Conservation (phyloP, 345 rosid species). For the Bretschneidera sinensis region DNA sequence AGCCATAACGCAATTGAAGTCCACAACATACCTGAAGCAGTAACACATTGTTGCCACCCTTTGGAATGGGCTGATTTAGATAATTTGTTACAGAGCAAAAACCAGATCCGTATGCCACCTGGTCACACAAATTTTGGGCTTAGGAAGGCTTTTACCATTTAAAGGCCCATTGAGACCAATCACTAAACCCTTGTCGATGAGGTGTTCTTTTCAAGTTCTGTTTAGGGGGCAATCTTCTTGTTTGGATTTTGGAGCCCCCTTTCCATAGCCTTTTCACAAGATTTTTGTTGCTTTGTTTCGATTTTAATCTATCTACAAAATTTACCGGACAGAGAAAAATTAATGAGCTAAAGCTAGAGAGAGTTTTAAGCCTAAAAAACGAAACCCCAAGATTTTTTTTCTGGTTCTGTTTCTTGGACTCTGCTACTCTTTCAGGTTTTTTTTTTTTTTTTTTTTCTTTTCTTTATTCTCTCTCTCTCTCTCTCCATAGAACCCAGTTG, state of each 20-base stretch:
- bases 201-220: not conserved
- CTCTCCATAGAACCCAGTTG: not conserved
- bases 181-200: not conserved
- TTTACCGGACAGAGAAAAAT: not conserved
- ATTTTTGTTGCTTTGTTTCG: not conserved
- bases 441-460: constrained; percentile 1
- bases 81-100: too few relatives aligned
- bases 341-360: not conserved
- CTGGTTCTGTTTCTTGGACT: constrained; percentile 12
- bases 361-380: not conserved
- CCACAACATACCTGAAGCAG: too few relatives aligned
- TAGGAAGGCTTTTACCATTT: not conserved
- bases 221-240: not conserved
- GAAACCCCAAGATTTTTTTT: not conserved
- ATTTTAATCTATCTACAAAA: not conserved
- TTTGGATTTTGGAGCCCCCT: not conserved
- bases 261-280: not conserved
- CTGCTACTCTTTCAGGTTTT: constrained; percentile 20
- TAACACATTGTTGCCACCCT: too few relatives aligned
- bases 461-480: too few relatives aligned
- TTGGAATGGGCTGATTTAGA: too few relatives aligned
- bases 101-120: too few relatives aligned
- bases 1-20: too few relatives aligned
- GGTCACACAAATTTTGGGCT: too few relatives aligned
- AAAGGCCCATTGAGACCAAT: not conserved